phyloP scores from a whole-genome alignment of 192 early-diverging fungal genomes.

The Thoreauomyces humboldtii region DNA sequence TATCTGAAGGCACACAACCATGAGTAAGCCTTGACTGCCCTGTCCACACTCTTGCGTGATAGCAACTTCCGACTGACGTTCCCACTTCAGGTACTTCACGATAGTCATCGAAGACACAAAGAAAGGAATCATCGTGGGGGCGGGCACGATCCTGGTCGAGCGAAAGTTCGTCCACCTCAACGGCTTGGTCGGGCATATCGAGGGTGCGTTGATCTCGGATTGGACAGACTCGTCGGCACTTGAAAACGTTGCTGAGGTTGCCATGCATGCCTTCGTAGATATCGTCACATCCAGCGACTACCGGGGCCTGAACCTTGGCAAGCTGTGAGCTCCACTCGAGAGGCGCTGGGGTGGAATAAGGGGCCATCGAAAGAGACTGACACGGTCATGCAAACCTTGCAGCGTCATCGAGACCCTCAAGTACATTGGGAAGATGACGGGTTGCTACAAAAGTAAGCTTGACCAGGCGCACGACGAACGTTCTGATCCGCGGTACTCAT shows the following conservation, averaged over 20 bases:
- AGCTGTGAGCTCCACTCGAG: constrained; percentile 26
- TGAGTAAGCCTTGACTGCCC: constrained; percentile 51
- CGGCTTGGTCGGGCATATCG: constrained; percentile 74
- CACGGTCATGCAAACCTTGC: background rate
- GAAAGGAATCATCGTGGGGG: constrained; percentile 70
- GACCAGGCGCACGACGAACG: background rate
- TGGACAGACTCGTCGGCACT: background rate
- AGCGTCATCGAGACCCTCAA: constrained; percentile 84
- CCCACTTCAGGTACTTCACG: constrained; percentile 65
- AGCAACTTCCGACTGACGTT: too few relatives aligned
- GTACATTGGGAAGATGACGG: constrained; percentile 66
- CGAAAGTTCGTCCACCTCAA: constrained; percentile 84
- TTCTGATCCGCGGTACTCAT: too few relatives aligned
- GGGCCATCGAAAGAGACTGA: background rate
- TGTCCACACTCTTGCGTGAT: too few relatives aligned
- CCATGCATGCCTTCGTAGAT: constrained; percentile 20
- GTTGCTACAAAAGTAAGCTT: constrained; percentile 83
- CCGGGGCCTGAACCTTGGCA: constrained; percentile 53
- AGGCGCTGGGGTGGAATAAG: background rate
- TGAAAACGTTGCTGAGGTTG: background rate
- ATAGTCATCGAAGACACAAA: constrained; percentile 81
- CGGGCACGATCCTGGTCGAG: constrained; percentile 85
- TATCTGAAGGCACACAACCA: constrained; percentile 70
- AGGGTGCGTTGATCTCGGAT: constrained; percentile 53
- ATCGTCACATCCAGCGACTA: constrained; percentile 51